These are phyloP conservation scores for Kingdonia uniflora DNA, from an alignment of 164 flowering plant species.

Conservation along the genomic window DNA sequence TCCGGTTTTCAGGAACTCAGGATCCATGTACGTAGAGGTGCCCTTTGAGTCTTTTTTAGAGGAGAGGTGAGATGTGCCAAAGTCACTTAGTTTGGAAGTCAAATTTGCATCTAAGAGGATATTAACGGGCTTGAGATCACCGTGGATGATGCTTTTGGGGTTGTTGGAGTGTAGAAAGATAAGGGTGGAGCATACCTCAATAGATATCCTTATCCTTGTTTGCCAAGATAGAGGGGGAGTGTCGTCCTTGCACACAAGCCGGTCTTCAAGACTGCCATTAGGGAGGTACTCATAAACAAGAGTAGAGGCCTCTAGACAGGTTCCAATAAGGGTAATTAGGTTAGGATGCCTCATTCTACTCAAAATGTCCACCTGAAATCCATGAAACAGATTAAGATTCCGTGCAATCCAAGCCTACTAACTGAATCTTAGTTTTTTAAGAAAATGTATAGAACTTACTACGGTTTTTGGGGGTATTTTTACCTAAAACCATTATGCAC, in stretches of 20 bases:
- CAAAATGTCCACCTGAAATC: conserved; percentile 46
- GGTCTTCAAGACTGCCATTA: conserved; percentile 59
- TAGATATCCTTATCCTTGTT: conserved; percentile 39
- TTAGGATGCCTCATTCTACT: conserved; percentile 69
- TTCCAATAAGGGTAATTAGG: conserved; percentile 45
- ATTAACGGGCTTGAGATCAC: conserved; percentile 51
- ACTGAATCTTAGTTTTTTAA: too few species aligned
- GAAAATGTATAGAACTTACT: too few species aligned
- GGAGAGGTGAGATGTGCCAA: conserved; percentile 35
- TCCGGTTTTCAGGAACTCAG: conserved; percentile 52
- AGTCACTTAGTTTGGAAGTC: conserved; percentile 42
- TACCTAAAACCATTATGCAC: too few species aligned
- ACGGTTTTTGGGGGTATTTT: too few species aligned
- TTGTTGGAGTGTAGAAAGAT: conserved; percentile 47
- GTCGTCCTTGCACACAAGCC: conserved; percentile 27
- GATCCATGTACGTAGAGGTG: conserved; percentile 60
- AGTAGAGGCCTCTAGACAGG: conserved; percentile 48
- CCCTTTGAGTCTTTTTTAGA: conserved; percentile 33
- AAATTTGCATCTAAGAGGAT: conserved; percentile 49
- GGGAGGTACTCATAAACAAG: conserved; percentile 54
- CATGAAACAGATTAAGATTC: too few species aligned
- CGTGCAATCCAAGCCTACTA: too few species aligned
- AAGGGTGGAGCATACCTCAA: conserved; percentile 51
- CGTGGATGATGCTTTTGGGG: conserved; percentile 34
- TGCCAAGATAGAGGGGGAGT: conserved; percentile 49